phyloP scores from a whole-genome alignment of 176 grass and related monocot species.

The Miscanthus lutarioriparius region DNA sequence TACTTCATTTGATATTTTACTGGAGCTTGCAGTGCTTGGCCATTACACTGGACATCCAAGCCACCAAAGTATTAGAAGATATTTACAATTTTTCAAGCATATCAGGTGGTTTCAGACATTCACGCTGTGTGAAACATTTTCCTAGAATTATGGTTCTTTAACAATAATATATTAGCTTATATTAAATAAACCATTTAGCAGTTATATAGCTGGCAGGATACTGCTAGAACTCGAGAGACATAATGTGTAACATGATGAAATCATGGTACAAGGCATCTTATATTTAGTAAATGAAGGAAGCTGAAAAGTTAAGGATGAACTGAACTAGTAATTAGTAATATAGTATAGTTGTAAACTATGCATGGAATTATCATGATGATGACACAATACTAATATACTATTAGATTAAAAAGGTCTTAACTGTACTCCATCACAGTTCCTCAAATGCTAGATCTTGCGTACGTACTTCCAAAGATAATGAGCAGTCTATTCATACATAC shows the following conservation, averaged over 20 bases:
- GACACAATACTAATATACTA: neutral
- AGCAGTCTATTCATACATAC: neutral
- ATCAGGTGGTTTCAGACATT: slow-evolving; percentile 32
- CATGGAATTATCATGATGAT: neutral
- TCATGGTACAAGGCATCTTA: neutral
- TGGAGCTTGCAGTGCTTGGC: slow-evolving; percentile 63
- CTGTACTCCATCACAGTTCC: slow-evolving; percentile 1
- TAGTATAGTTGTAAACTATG: neutral
- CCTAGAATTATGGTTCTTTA: slow-evolving; percentile 27
- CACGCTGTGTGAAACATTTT: neutral
- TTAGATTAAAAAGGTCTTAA: neutral
- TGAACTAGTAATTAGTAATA: neutral
- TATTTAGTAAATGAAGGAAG: neutral
- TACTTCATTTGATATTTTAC: slow-evolving; percentile 60
- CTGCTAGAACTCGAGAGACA: neutral
- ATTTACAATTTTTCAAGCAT: slow-evolving; percentile 40
- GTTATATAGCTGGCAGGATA: neutral
- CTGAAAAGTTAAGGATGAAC: neutral
- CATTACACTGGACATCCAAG: slow-evolving; percentile 81
- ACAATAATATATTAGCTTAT: slow-evolving; percentile 11
- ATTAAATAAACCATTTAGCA: slow-evolving; percentile 20
- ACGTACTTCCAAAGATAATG: neutral
- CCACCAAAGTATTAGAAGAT: slow-evolving; percentile 60
- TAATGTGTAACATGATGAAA: neutral
- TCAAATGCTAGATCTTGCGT: neutral